These are phyloP conservation scores for Salix brachista DNA, from an alignment of 345 rosid species.

Conservation along the genomic window DNA sequence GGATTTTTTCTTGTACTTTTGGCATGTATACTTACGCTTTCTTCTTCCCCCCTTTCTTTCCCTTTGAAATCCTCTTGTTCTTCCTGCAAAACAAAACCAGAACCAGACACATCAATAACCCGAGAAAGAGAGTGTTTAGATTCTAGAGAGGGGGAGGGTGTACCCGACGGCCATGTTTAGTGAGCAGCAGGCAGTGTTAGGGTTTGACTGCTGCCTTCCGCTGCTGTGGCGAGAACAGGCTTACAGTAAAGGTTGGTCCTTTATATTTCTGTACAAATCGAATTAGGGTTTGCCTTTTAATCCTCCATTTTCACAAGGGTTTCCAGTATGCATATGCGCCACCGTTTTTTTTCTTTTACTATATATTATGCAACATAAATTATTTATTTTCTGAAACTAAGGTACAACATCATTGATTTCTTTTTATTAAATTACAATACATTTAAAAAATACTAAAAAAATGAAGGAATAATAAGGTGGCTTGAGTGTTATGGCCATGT, in stretches of 20 bases:
- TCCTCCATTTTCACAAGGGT: too few species aligned
- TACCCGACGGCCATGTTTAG: constrained; percentile 44
- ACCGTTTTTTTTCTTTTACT: too few species aligned
- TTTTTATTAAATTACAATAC: too few species aligned
- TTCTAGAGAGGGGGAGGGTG: not conserved
- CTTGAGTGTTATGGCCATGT: too few species aligned
- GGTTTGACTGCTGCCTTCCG: not conserved
- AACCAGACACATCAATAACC: not conserved
- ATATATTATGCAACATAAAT: too few species aligned
- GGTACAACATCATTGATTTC: too few species aligned
- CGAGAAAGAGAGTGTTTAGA: not conserved
- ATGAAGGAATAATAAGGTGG: too few species aligned
- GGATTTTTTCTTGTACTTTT: too few species aligned
- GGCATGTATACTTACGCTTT: constrained; percentile 38
- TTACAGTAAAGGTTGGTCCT: not conserved
- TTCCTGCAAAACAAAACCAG: constrained; percentile 22
- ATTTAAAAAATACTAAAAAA: too few species aligned
- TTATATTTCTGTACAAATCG: not conserved
- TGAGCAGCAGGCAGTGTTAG: constrained; percentile 5
- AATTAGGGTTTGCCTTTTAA: not conserved
- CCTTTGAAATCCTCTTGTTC: constrained; percentile 58
- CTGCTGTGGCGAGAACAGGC: not conserved
- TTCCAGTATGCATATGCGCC: too few species aligned
- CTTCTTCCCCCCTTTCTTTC: constrained; percentile 57
- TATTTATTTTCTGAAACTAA: too few species aligned